These are phyloP conservation scores for Tuber magnatum DNA, from an alignment of 495 filamentous ascomycete genomes.

Conservation along the genomic window DNA sequence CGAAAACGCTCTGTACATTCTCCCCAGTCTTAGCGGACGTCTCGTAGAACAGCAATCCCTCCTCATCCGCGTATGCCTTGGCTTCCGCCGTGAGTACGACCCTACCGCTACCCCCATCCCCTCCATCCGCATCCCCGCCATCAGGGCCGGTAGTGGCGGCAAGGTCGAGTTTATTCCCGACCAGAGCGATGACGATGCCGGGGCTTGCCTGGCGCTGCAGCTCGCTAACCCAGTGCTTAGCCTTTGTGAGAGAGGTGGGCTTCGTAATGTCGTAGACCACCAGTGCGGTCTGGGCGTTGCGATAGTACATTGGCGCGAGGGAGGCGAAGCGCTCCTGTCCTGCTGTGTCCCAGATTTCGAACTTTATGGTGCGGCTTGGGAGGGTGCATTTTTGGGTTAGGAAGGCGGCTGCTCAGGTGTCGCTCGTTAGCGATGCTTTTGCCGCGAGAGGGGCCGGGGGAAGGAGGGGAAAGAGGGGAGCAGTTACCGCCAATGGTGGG, in stretches of 20 bases:
- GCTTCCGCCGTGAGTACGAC: slow-evolving; percentile 73
- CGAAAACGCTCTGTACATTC: slow-evolving; percentile 93
- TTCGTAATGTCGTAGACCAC: slow-evolving; percentile 99
- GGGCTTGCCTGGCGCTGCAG: slow-evolving; percentile 94
- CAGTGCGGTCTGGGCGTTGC: slow-evolving; percentile 95
- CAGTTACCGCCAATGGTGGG: slow-evolving; percentile 92
- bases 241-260: slow-evolving; percentile 87
- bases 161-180: slow-evolving; percentile 96
- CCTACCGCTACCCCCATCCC: slow-evolving; percentile 49
- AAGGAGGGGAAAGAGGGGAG: slow-evolving; percentile 15
- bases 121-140: slow-evolving; percentile 66
- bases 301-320: slow-evolving; percentile 98
- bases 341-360: slow-evolving; percentile 99
- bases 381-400: slow-evolving; percentile 97
- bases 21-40: slow-evolving; percentile 92
- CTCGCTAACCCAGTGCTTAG: slow-evolving; percentile 98
- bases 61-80: slow-evolving; percentile 89
- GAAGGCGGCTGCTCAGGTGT: slow-evolving; percentile 66
- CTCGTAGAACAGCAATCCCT: slow-evolving; percentile 90
- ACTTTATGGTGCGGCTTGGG: slow-evolving; percentile 94
- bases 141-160: slow-evolving; percentile 47
- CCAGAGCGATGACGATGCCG: slow-evolving; percentile 93
- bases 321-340: slow-evolving; percentile 97
- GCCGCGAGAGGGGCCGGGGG: neutral
- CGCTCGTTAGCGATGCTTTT: slow-evolving; percentile 6